Evolutionary conservation across 2,329 filamentous ascomycete genomes (phyloP).

Genomic region (Xylariaceae sp.): DNA sequence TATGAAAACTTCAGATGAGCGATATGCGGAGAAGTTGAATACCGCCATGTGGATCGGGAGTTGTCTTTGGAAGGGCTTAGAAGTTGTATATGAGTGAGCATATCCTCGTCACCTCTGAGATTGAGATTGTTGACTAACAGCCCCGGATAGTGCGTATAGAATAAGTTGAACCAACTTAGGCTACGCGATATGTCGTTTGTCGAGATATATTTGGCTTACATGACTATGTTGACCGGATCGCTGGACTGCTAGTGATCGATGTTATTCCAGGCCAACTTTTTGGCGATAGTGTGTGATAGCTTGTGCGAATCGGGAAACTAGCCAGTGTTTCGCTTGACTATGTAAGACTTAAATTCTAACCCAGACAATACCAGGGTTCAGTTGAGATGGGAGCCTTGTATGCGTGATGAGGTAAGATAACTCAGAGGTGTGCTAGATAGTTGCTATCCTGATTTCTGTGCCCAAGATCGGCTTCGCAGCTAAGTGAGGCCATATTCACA

Average conservation of each 20-base stretch:
- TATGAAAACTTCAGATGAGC: constrained; percentile 36
- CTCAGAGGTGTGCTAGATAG: background rate
- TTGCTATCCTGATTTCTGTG: background rate
- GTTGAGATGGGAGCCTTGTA: constrained; percentile 12
- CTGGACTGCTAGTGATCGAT: background rate
- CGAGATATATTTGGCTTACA: background rate
- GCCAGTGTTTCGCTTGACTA: background rate
- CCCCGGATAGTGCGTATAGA: constrained; percentile 27
- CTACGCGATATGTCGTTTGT: background rate
- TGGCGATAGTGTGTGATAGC: background rate
- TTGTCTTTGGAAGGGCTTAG: constrained; percentile 34
- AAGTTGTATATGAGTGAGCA: constrained; percentile 36
- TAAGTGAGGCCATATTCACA: background rate
- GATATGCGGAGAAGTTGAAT: constrained; percentile 35
- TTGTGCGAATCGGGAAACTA: background rate
- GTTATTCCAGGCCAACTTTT: background rate
- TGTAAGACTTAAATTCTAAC: background rate
- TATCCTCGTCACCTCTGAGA: background rate
- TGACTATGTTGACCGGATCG: background rate
- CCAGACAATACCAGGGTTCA: too few species aligned
- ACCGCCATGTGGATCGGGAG: constrained; percentile 36
- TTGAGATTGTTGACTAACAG: constrained; percentile 13
- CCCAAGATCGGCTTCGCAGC: background rate
- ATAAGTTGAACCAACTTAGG: constrained; percentile 15
- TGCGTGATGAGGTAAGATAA: constrained; percentile 28